Evolutionary conservation across 306 rosid species (phyloP).

Genomic region (Sicyos baderoa): DNA sequence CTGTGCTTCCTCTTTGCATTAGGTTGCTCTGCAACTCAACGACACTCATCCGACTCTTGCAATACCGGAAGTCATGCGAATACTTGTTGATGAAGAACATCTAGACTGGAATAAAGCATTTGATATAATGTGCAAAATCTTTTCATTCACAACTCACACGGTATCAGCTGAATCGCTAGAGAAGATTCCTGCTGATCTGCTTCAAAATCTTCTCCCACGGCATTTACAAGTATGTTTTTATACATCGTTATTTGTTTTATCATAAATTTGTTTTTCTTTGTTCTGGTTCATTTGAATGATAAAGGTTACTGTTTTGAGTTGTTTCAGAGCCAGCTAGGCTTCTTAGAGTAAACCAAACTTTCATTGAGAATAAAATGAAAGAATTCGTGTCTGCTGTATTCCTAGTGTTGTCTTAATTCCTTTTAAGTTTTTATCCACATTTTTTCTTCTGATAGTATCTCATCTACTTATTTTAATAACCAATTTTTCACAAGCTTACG

Average conservation of each 20-base stretch:
- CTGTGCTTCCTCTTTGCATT: conserved; percentile 21
- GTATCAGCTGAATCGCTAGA: conserved; percentile 56
- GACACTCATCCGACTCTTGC: conserved; percentile 76
- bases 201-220: conserved; percentile 65
- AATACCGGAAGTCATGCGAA: conserved; percentile 58
- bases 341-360: background rate
- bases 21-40: conserved; percentile 68
- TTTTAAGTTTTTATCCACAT: conserved; percentile 6
- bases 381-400: background rate
- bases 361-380: no score
- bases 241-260: background rate
- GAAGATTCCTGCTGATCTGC: conserved; percentile 60
- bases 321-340: background rate
- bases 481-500: background rate
- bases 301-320: background rate
- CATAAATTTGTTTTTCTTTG: background rate
- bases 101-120: conserved; percentile 55
- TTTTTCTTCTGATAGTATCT: conserved; percentile 14
- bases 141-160: conserved; percentile 63
- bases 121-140: conserved; percentile 47
- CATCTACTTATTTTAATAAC: background rate
- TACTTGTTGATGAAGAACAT: conserved; percentile 63
- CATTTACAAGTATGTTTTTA: conserved; percentile 49
- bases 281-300: background rate
- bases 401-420: background rate